Evolutionary conservation across 164 flowering plant species (phyloP).

Genomic region (grape (Vitis vinifera)): DNA sequence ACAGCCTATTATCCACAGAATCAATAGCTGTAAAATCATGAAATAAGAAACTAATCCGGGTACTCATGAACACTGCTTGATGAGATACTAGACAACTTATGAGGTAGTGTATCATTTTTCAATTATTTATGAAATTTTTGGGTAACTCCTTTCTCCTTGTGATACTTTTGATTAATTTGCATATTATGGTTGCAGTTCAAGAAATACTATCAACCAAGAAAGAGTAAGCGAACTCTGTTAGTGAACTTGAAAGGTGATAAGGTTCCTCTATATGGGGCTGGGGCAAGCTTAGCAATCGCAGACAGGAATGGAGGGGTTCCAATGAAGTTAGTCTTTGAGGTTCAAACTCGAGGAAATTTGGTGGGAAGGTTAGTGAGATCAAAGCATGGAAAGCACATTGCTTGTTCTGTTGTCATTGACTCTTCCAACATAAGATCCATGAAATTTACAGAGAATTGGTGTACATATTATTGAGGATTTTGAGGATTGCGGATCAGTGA

Average conservation of each 20-base stretch:
- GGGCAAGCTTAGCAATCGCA: slow-evolving; percentile 32
- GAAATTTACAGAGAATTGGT: slow-evolving; percentile 25
- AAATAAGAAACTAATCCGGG: neutral
- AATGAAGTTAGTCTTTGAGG: slow-evolving; percentile 33
- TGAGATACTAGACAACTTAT: neutral
- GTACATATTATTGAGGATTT: slow-evolving; percentile 27
- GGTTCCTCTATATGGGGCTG: slow-evolving; percentile 61
- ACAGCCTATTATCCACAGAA: neutral
- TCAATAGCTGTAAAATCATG: neutral
- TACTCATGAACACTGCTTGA: neutral
- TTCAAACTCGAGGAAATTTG: slow-evolving; percentile 41
- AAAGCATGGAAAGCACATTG: slow-evolving; percentile 26
- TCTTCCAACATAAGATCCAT: slow-evolving; percentile 21
- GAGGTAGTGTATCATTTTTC: neutral
- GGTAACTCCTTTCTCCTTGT: no score
- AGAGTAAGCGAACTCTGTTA: slow-evolving; percentile 30
- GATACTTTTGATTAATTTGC: neutral
- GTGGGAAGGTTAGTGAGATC: slow-evolving; percentile 52
- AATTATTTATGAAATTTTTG: neutral
- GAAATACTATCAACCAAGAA: slow-evolving; percentile 48
- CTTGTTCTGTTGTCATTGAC: slow-evolving; percentile 36
- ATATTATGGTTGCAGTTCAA: slow-evolving; percentile 27
- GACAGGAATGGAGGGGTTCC: slow-evolving; percentile 32
- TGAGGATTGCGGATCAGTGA: neutral
- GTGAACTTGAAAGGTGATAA: slow-evolving; percentile 36